phyloP scores from a whole-genome alignment of 306 rosid species.

The Quercus agrifolia region DNA sequence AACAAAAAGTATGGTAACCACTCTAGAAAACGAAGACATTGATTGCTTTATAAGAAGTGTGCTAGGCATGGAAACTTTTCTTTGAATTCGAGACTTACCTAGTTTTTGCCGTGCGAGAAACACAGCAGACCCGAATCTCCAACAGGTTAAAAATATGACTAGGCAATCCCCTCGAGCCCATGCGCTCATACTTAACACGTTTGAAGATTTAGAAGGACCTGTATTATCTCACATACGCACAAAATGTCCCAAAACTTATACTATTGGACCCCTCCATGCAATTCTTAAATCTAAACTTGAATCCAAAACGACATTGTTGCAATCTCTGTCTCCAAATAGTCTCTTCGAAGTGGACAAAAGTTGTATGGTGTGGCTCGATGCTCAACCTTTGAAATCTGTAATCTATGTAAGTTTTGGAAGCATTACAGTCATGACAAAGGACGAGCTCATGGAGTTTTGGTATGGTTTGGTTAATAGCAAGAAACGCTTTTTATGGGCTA shows the following conservation, averaged over 20 bases:
- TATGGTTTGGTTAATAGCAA: conserved; percentile 36
- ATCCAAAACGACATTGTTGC: neutral
- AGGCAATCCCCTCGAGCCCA: conserved; percentile 16
- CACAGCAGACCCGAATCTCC: neutral
- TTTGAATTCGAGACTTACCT: conserved; percentile 41
- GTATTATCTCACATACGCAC: conserved; percentile 21
- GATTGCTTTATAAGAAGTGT: conserved; percentile 31
- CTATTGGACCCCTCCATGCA: conserved; percentile 37
- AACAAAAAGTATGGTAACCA: neutral
- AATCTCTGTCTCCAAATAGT: neutral
- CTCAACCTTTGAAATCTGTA: conserved; percentile 32
- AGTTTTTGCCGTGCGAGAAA: conserved; percentile 1
- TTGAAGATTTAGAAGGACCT: conserved; percentile 51
- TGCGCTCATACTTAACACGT: conserved; percentile 52
- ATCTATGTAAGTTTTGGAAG: conserved; percentile 47
- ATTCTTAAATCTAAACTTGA: conserved; percentile 13
- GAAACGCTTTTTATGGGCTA: conserved; percentile 37
- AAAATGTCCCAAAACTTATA: conserved; percentile 21
- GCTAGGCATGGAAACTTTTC: conserved; percentile 32
- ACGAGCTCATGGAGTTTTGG: conserved; percentile 33
- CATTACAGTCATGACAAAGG: neutral
- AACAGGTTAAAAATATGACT: neutral
- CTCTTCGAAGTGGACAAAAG: conserved; percentile 22
- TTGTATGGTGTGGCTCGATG: conserved; percentile 38
- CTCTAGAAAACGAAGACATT: conserved; percentile 48